phyloP scores from a whole-genome alignment of 148 eudicot genomes.

The Simmondsia chinensis region DNA sequence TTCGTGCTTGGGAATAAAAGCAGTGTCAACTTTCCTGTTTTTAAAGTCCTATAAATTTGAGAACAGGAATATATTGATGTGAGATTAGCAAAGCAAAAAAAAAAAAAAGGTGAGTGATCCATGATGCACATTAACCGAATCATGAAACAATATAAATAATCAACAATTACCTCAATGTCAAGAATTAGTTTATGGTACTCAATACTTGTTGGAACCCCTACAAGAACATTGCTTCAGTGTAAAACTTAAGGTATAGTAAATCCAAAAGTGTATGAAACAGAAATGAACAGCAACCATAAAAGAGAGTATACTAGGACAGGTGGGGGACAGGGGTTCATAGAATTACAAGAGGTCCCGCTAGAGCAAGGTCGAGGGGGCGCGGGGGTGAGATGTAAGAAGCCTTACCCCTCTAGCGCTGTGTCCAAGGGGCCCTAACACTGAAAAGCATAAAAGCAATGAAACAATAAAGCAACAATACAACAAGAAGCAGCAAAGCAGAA shows the following conservation, averaged over 20 bases:
- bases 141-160: not conserved
- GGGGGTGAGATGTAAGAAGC: no score
- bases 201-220: conserved; percentile 96
- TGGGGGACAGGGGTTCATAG: not conserved
- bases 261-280: not conserved
- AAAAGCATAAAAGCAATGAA: no score
- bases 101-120: not conserved
- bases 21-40: conserved; percentile 93
- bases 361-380: no score
- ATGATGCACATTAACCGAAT: not conserved
- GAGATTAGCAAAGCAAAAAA: no score
- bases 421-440: no score
- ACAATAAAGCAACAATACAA: no score
- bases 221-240: conserved; percentile 5
- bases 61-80: not conserved
- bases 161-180: conserved; percentile 60
- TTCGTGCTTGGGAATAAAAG: conserved; percentile 97
- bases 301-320: not conserved
- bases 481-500: no score
- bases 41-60: conserved; percentile 64
- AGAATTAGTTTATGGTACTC: conserved; percentile 98
- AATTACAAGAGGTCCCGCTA: no score
- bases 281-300: not conserved
- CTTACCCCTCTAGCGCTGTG: no score
- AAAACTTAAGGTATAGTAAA: not conserved